phyloP scores from a whole-genome alignment of 2,329 filamentous ascomycete genomes.

The Apiospora saccharicola region DNA sequence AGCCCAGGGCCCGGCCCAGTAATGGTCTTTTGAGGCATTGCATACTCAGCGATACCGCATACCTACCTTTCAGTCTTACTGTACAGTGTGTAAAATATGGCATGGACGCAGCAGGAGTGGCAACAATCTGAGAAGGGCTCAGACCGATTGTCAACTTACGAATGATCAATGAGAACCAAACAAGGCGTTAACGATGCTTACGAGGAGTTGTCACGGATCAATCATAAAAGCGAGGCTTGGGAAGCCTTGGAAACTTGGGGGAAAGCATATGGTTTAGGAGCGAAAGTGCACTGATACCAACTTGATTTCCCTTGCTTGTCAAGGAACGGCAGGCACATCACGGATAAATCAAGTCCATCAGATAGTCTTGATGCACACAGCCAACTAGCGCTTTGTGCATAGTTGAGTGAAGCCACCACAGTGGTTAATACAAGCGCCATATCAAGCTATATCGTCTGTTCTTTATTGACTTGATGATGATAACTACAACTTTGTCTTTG shows the following conservation, averaged over 20 bases:
- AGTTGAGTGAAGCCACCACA: slow-evolving; percentile 3
- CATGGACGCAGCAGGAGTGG: slow-evolving; percentile 19
- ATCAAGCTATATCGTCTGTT: not conserved
- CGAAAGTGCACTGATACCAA: slow-evolving; percentile 23
- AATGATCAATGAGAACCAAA: slow-evolving; percentile 22
- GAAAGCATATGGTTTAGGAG: slow-evolving; percentile 23
- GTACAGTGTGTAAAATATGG: slow-evolving; percentile 31
- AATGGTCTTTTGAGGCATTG: not conserved
- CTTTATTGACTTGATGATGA: too few relatives aligned
- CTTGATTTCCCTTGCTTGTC: slow-evolving; percentile 17
- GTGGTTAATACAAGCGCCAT: slow-evolving; percentile 2
- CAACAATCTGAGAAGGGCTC: slow-evolving; percentile 15
- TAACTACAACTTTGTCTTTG: too few relatives aligned
- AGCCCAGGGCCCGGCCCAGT: slow-evolving; percentile 19
- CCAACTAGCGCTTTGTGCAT: slow-evolving; percentile 12
- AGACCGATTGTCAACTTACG: not conserved
- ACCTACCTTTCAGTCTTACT: slow-evolving; percentile 22
- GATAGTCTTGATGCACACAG: not conserved
- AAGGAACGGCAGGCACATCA: not conserved
- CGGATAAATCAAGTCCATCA: not conserved
- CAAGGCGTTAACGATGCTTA: slow-evolving; percentile 23
- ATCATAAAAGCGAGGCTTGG: slow-evolving; percentile 20
- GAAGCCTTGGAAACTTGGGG: not conserved
- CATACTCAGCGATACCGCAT: not conserved
- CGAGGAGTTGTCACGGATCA: slow-evolving; percentile 23